These are phyloP conservation scores for Peniophora sp. DNA, from an alignment of 1,284 basidiomycete species.

Conservation along the genomic window DNA sequence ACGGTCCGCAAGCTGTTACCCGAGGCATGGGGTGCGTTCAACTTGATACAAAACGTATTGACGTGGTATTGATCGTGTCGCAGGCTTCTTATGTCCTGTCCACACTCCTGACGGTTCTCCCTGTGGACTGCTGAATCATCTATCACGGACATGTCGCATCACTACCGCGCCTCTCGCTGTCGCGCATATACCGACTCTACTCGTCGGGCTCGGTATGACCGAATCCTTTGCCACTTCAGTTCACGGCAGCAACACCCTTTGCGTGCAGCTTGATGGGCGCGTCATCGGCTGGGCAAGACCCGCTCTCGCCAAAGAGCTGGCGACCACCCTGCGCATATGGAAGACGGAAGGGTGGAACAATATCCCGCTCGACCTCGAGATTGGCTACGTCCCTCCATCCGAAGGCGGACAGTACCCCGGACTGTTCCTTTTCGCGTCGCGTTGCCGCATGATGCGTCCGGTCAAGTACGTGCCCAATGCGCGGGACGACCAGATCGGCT, in stretches of 20 bases:
- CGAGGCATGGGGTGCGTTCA: constrained; percentile 86
- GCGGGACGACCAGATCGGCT: constrained; percentile 84
- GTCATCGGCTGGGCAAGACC: constrained; percentile 95
- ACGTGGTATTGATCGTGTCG: constrained; percentile 2
- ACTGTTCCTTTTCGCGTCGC: constrained; percentile 86
- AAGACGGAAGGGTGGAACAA: constrained; percentile 86
- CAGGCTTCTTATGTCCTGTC: constrained; percentile 96
- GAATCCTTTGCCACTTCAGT: constrained; percentile 76
- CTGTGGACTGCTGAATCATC: constrained; percentile 96
- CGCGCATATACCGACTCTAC: constrained; percentile 74
- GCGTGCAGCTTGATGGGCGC: constrained; percentile 90
- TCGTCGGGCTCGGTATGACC: constrained; percentile 91
- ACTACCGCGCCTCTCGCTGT: constrained; percentile 76
- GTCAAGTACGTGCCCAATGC: constrained; percentile 89
- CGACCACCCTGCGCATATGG: constrained; percentile 83
- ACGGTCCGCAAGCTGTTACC: constrained; percentile 95
- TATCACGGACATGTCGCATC: constrained; percentile 91
- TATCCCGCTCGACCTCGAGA: constrained; percentile 91
- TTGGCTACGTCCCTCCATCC: constrained; percentile 86
- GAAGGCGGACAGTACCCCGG: constrained; percentile 97
- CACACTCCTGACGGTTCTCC: constrained; percentile 98
- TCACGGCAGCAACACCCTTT: constrained; percentile 77
- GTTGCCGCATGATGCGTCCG: constrained; percentile 96
- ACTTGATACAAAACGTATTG: not conserved
- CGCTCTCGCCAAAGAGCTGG: constrained; percentile 71